Base-by-base conservation (phyloP, 2,329 filamentous ascomycete genomes). In the Exophiala alcalophila region DNA sequence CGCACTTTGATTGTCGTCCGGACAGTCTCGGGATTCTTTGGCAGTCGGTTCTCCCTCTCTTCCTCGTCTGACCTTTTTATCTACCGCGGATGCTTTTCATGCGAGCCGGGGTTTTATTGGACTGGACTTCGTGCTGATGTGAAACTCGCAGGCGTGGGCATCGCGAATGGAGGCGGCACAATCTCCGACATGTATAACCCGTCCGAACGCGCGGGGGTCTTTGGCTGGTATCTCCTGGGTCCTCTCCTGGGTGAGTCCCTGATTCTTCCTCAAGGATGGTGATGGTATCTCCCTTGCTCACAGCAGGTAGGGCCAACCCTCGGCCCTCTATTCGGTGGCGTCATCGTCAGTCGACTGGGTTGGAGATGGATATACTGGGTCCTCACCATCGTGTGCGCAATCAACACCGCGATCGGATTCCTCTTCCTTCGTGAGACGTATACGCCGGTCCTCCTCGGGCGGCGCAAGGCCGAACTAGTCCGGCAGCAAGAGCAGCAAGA, bases 351-450 rank as follows among this genome's bases (percentile, higher is more conserved):
- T 48, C 56, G 65, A 20, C 58, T 70, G 15, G 63, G 61, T 6
- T 73, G 71, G 70, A 59, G 70, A 20, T 73, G 69, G 70, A 64
- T 69, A 26, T 74, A 73, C 56, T 72, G 69, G 66, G 59, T 70
- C 21, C 57, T 57, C 14, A 44, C 49, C 23, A 54, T 57, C 15
- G 43, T 57, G 12, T 57, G 53, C 30, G 42, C 69, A 7, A 44
- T 76, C n/a, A 74, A 84, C 36, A 78, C 81, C 53, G 51, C 69
- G n/a, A 63, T 73, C 4, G 80, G 80, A 2, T 62, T 81, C 38
- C 72, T 77, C 55, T 71, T 78, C 38, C 66, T 77, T 4, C 67
- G 70, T 40, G 80, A 83, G 57, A 81, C 78, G 0, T 83, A 81
- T 59, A 72, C 71, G 0, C 78, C 80, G 0, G 73, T 76, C 5